Conservation (phyloP, 306 rosid genomes). For the Trifolium pratense region DNA sequence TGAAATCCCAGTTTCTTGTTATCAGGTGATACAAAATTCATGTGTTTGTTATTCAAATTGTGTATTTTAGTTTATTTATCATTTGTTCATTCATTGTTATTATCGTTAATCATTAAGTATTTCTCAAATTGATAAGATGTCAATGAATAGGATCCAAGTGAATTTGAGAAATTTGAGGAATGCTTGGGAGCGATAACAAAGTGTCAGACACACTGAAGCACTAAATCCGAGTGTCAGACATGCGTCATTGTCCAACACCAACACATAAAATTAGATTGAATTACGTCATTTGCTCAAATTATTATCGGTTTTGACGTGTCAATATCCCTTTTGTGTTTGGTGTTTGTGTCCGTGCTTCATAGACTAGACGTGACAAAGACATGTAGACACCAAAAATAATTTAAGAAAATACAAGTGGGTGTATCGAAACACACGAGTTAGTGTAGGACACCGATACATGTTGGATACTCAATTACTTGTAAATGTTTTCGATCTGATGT, state of each 20-base stretch:
- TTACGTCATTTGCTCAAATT: too few species aligned
- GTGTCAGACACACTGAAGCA: background rate
- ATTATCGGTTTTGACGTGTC: too few species aligned
- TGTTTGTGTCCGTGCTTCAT: too few species aligned
- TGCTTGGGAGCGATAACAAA: background rate
- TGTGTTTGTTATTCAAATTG: background rate
- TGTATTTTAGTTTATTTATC: background rate
- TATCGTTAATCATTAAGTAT: background rate
- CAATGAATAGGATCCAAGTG: conserved; percentile 1
- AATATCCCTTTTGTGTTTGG: too few species aligned
- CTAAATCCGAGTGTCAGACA: too few species aligned
- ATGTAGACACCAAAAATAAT: background rate
- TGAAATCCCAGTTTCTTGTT: conserved; percentile 87
- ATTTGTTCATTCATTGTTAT: background rate
- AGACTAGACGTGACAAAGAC: background rate
- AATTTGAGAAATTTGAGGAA: background rate
- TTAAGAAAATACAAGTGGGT: background rate
- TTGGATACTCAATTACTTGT: background rate
- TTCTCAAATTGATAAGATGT: background rate
- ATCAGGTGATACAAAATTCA: conserved; percentile 63
- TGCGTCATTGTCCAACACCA: too few species aligned
- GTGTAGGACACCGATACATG: background rate
- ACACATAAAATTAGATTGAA: too few species aligned
- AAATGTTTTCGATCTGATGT: background rate
- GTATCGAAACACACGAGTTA: background rate